Evolutionary conservation across 257 asterid genomes (phyloP), one percentile per base, ranked within the genome.

Genomic region (Solanum tarapatanum): DNA sequence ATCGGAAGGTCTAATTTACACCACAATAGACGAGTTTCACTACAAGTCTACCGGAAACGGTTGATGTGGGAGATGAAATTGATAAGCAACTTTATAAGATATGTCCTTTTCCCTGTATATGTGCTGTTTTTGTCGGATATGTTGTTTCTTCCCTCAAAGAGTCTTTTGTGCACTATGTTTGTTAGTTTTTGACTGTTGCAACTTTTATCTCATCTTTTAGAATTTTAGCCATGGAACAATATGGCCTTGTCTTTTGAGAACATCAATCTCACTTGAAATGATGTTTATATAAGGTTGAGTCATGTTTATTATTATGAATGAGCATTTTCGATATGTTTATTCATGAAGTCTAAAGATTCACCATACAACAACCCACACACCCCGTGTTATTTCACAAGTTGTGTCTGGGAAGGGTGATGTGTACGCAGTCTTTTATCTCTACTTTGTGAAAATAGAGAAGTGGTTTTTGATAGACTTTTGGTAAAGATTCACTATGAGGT

Each of bases 1-100:
- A 84, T 21, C 90, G 3, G 99, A 96, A 88, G 98, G 98, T 84
- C 90, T 91, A 7, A 86, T 92, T 88, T 95, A 94, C 88, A 89
- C 98, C n/a, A 93, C 98, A 11, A 87, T 94, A 16, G 98, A 96
- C 45, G 98, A 96, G 9, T 64, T 11, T 88, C 98, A 96, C 94
- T 94, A 82, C 92, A 96, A 92, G 92, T 89, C 95, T 91, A 91
- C 94, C 58, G 90, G 88, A 88, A 94, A 95, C 16, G 98, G 94
- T 87, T 96, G 92, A 80, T 28, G 30, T 80, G 28, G 84, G 37
- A 80, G 69, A 45, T 9, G 41, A 14, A 45, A 80, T 19, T 28
- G 58, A 48, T 48, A 4, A 28, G 69, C 43, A 82, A 45, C 39
- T 48, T 45, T 0, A 51, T 45, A 80, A 80, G 39, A 8, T 80